Conservation (phyloP, 2,329 filamentous ascomycete genomes). For the Ceratocystis alfenasii region DNA sequence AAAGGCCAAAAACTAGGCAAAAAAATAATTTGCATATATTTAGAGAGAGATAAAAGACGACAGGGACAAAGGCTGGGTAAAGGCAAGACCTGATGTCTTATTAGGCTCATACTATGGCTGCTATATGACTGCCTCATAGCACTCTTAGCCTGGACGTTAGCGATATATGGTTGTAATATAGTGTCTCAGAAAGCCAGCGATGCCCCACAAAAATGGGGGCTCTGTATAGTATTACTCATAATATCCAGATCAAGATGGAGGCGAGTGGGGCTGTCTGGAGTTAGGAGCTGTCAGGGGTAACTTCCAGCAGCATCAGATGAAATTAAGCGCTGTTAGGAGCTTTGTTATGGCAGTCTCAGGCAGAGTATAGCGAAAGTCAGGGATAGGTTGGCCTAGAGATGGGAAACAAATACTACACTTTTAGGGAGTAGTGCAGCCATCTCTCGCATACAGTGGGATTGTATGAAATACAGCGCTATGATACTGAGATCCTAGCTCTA, state of each 20-base stretch:
- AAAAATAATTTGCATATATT: too few relatives aligned
- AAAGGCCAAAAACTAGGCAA: not conserved
- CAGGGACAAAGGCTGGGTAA: not conserved
- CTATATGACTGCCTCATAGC: not conserved
- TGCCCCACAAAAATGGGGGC: too few relatives aligned
- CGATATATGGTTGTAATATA: not conserved
- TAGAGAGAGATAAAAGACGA: not conserved
- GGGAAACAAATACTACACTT: too few relatives aligned
- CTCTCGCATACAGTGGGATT: not conserved
- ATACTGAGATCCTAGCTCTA: not conserved
- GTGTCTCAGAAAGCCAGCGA: not conserved
- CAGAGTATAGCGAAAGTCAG: not conserved
- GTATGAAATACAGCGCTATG: too few relatives aligned
- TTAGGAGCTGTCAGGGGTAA: not conserved
- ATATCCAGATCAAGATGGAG: too few relatives aligned
- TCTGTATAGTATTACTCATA: too few relatives aligned
- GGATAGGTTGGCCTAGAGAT: not conserved
- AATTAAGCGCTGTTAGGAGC: slow-evolving; percentile 5
- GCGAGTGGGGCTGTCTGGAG: not conserved
- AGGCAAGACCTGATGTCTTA: not conserved
- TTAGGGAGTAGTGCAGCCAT: too few relatives aligned
- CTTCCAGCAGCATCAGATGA: not conserved
- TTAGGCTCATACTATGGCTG: not conserved
- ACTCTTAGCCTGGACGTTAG: not conserved
- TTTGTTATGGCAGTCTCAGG: not conserved